Percentiles rank a stretch among this genome's conserved stretches.
Evolutionary conservation across 2,329 filamentous ascomycete species (phyloP).

Genomic region (Rutstroemia sydowiana): DNA sequence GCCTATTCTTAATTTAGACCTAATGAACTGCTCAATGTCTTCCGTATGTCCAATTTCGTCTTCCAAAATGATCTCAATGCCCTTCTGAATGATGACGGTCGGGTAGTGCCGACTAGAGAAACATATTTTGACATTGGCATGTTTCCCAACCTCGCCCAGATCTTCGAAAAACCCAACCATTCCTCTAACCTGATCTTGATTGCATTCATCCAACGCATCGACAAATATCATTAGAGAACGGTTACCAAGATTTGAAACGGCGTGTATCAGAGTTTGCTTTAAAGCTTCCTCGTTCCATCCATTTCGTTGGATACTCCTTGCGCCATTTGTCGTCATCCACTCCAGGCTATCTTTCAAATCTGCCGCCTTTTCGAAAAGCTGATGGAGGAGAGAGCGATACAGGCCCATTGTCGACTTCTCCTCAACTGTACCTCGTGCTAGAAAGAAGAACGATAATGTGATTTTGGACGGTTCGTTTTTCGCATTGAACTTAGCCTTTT

Average conservation of each 20-base stretch:
- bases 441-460: constrained; percentile 31
- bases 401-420: constrained; percentile 42
- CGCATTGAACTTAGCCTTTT: constrained; percentile 19
- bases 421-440: constrained; percentile 26
- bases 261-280: constrained; percentile 20
- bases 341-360: constrained; percentile 29
- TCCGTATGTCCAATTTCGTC: constrained; percentile 22
- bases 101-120: constrained; percentile 28
- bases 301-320: constrained; percentile 17
- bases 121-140: constrained; percentile 17
- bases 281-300: constrained; percentile 25
- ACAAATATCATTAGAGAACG: constrained; percentile 28
- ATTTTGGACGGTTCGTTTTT: constrained; percentile 16
- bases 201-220: constrained; percentile 25
- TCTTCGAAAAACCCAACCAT: constrained; percentile 21
- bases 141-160: constrained; percentile 13
- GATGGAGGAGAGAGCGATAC: constrained; percentile 42
- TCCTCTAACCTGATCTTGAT: constrained; percentile 6
- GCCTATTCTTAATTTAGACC: constrained; percentile 19
- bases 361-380: constrained; percentile 34
- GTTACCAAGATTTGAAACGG: constrained; percentile 24
- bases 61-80: constrained; percentile 22
- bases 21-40: constrained; percentile 26
- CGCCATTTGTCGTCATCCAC: constrained; percentile 22
- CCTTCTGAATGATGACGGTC: constrained; percentile 19